Base-by-base conservation (phyloP, 1,139 yeast species). In the Blastobotrys malaysiensis region DNA sequence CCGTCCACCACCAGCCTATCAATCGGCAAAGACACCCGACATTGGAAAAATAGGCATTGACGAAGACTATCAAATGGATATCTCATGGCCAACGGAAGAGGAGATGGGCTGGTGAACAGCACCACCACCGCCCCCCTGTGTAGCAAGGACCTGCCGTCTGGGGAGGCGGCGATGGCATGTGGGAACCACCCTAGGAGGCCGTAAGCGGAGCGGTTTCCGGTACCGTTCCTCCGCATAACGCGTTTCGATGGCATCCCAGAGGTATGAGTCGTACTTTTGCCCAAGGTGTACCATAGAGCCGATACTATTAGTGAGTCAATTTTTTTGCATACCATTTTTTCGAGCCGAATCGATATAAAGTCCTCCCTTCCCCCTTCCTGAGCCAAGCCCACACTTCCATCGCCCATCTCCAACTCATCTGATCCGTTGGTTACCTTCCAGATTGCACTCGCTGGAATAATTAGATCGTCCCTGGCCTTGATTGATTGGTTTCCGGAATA, bases 261-360 rank as follows among this genome's bases (percentile, higher is more conserved):
- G n/a, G 39, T 31, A 31, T 31, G 39, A 31, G 39, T 31, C 39
- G 39, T 31, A 31, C n/a, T n/a, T n/a, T n/a, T n/a, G n/a, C n/a
- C n/a, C n/a, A n/a, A n/a, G 31, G 9, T 16, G 24, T 39, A 26
- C 31, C 13, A 26, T 26, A 26, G 39, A 13, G 31, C 50, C 50
- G 50, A 48, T 48, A 36, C 43, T 16, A 5, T 5, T 11, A 44
- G 24, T 43, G 47, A 49, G 46, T 49, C 47, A 43, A 43, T 49
- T 44, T 16, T 43, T 11, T n/a, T n/a, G n/a, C n/a, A n/a, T n/a
- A n/a, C n/a, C 16, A 13, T n/a, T 31, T 31, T 13, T 13, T 31
- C 5, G 14, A 2, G 16, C 2, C 4, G 39, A 11, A 3, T 14
- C 5, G 39, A 22, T 31, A 31, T 31, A 31, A 31, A 31, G 39